Percentiles rank a stretch among this genome's conserved stretches.
These are phyloP conservation scores for Hysterium pulicare DNA, from an alignment of 2,329 filamentous ascomycete species.

Conservation along the genomic window DNA sequence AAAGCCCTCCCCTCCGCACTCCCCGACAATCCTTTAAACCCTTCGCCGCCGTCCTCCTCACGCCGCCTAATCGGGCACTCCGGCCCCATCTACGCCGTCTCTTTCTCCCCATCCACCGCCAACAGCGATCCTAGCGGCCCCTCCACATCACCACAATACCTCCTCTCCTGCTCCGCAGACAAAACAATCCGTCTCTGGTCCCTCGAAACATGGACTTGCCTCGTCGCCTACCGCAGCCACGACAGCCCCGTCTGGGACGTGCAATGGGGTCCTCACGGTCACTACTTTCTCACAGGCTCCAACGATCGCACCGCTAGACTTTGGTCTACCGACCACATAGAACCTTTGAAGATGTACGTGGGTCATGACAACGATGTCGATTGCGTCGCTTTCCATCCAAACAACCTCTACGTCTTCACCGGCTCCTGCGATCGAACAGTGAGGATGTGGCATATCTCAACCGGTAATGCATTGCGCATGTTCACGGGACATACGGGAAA, in stretches of 20 bases:
- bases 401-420: slow-evolving; percentile 90
- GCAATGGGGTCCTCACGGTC: slow-evolving; percentile 85
- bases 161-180: slow-evolving; percentile 85
- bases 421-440: slow-evolving; percentile 90
- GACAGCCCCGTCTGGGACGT: slow-evolving; percentile 86
- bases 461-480: slow-evolving; percentile 81
- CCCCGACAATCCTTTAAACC: slow-evolving; percentile 53
- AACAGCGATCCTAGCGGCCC: slow-evolving; percentile 46
- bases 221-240: slow-evolving; percentile 92
- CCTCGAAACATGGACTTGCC: slow-evolving; percentile 83
- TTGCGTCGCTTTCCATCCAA: slow-evolving; percentile 88
- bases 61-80: slow-evolving; percentile 80
- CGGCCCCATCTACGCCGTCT: slow-evolving; percentile 81
- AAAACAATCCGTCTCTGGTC: slow-evolving; percentile 90
- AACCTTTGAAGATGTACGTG: slow-evolving; percentile 80
- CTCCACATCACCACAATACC: slow-evolving; percentile 65
- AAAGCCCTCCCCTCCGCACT: slow-evolving; percentile 67
- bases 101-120: slow-evolving; percentile 72
- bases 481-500: slow-evolving; percentile 90
- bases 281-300: slow-evolving; percentile 87
- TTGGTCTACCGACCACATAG: slow-evolving; percentile 91
- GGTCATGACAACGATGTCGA: slow-evolving; percentile 95
- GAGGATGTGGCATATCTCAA: slow-evolving; percentile 94
- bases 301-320: slow-evolving; percentile 88
- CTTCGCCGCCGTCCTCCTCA: slow-evolving; percentile 65